Base-by-base conservation (phyloP, 2,329 filamentous ascomycete species). In the Cordyceps cicadae region DNA sequence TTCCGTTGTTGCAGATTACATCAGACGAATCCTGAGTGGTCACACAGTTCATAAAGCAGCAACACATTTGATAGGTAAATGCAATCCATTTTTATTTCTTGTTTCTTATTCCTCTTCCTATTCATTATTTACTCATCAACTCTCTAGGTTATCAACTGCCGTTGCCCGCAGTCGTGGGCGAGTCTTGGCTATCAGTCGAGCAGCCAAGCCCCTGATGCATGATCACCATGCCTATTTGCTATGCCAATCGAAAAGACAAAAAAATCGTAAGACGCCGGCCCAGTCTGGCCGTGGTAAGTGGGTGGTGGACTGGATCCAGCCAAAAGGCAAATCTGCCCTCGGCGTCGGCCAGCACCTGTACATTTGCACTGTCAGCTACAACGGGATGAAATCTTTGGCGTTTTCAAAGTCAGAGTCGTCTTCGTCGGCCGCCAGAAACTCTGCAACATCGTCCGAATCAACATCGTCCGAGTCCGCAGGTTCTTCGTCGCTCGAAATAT, bases 401-500 rank as follows among this genome's bases (percentile, higher is more conserved):
- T 80, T 76, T 61, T 79, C 76, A 70, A 86, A 81, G 64, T 84
- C 82, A 59, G 78, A 73, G 64, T 83, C 80, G 58, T 80, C 76
- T 61, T 74, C 77, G 61, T 82, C 80, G 62, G 82, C 79, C 60
- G 80, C 76, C 64, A 87, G 79, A 67, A 86, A 85, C 71, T 88
- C 85, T 68, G 87, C 86, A 62, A 87, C 79, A 64, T 84, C 84
- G 70, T 92, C 89, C 59, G 89, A 92, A 74, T 92, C 88, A 68
- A 90, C 82, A 71, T 93, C 89, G 71, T 92, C 87, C 70, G 86
- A 89, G 70, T 87, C 84, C 66, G 86, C 84, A 65, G 77, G 77
- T 63, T 87, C 88, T 64, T 91, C 89, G 68, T 92, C 88, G 77
- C 89, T 93, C 61, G 89, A 92, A 54, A 90, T 67, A 69, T 94